These are phyloP conservation scores for Melampsora americana DNA, from an alignment of 1,284 basidiomycete genomes.

Conservation along the genomic window DNA sequence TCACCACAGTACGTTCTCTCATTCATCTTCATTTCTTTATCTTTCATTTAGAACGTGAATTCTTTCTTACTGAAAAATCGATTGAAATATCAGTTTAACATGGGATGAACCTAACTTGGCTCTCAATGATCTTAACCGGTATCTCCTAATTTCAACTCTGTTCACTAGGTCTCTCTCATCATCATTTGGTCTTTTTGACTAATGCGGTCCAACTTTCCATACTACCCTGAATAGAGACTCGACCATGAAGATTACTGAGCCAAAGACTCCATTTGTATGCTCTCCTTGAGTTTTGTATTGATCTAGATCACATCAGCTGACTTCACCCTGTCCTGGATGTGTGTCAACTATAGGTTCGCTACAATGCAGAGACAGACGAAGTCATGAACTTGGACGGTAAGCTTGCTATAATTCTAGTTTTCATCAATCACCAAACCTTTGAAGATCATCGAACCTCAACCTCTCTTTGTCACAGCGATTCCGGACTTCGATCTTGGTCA, in stretches of 20 bases:
- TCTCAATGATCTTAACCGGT: constrained; percentile 42
- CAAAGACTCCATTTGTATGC: constrained; percentile 39
- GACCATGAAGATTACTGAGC: constrained; percentile 43
- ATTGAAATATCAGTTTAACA: constrained; percentile 15
- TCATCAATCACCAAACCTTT: neutral
- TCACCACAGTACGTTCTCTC: constrained; percentile 20
- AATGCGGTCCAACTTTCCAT: neutral
- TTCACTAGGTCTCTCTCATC: neutral
- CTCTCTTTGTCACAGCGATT: constrained; percentile 7
- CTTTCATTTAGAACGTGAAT: neutral
- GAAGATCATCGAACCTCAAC: neutral
- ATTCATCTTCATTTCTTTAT: neutral
- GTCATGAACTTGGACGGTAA: constrained; percentile 41
- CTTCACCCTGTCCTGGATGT: too few species aligned
- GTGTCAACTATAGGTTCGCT: constrained; percentile 32
- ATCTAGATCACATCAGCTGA: too few species aligned
- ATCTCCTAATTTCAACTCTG: neutral
- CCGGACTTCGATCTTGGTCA: constrained; percentile 39
- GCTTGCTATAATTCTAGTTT: neutral
- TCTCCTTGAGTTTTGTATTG: too few species aligned
- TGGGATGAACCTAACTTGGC: constrained; percentile 44
- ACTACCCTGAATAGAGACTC: constrained; percentile 23
- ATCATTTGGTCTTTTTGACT: neutral
- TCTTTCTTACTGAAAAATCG: neutral
- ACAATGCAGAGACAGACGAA: constrained; percentile 42